These are phyloP conservation scores for Hypoxylon sp. DNA, from an alignment of 2,329 filamentous ascomycete species.

Conservation along the genomic window DNA sequence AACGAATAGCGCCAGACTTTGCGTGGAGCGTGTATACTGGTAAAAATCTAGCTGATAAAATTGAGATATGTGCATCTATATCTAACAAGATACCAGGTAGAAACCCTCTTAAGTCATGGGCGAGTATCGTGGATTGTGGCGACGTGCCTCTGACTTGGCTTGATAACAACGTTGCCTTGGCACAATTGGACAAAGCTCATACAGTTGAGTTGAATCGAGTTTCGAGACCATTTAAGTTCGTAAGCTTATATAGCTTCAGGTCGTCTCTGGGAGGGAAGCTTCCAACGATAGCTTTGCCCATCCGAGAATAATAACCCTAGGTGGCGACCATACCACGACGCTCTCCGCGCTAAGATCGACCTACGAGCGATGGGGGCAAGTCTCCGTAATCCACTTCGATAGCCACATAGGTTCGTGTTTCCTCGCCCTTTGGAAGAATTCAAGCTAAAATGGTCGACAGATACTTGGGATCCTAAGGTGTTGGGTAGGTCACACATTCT, in stretches of 20 bases:
- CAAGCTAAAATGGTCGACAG: conserved; percentile 52
- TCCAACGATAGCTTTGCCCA: conserved; percentile 60
- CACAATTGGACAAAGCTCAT: conserved; percentile 80
- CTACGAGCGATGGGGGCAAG: conserved; percentile 68
- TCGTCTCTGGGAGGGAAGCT: conserved; percentile 53
- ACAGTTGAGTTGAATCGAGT: conserved; percentile 54
- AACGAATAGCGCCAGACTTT: conserved; percentile 46
- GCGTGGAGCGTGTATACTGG: conserved; percentile 66
- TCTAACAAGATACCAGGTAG: conserved; percentile 50
- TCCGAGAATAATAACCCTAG: conserved; percentile 72
- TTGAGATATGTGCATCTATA: not conserved
- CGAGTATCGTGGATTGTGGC: conserved; percentile 81
- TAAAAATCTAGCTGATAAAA: conserved; percentile 7
- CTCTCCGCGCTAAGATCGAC: conserved; percentile 73
- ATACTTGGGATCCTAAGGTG: conserved; percentile 80
- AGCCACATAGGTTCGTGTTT: conserved; percentile 68
- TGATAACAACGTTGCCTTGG: conserved; percentile 80
- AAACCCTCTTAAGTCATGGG: conserved; percentile 81
- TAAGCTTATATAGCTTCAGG: conserved; percentile 38
- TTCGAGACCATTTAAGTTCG: not conserved
- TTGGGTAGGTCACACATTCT: conserved; percentile 57
- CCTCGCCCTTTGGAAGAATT: conserved; percentile 9
- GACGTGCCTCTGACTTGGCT: conserved; percentile 84
- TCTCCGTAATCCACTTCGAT: conserved; percentile 77
- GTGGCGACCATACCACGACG: conserved; percentile 76